A percentile compares a stretch with the other conserved stretches of the same genome.
phyloP scores from a whole-genome alignment of 208 protist species.

The Leishmania mexicana region DNA sequence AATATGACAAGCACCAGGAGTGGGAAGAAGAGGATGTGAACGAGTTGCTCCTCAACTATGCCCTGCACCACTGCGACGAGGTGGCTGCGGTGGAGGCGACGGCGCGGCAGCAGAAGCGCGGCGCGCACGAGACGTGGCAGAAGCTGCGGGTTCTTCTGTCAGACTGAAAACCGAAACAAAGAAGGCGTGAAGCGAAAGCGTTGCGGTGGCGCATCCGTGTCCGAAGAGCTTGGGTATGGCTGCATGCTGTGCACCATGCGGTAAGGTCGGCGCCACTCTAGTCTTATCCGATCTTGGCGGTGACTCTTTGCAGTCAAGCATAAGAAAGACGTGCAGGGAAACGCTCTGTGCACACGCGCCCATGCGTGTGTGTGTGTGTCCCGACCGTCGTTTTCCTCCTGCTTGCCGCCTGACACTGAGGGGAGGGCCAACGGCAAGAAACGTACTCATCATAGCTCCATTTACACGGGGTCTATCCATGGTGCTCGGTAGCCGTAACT shows the following conservation, averaged over 20 bases:
- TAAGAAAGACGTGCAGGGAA: neutral
- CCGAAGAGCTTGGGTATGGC: neutral
- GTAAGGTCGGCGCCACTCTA: neutral
- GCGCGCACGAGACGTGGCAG: slow-evolving; percentile 43
- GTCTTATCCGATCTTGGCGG: neutral
- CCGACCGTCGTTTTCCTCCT: neutral
- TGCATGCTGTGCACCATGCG: neutral
- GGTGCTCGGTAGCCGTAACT: neutral
- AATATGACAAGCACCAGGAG: slow-evolving; percentile 39
- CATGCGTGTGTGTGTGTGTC: neutral
- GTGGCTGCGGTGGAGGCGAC: slow-evolving; percentile 71
- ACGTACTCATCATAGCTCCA: neutral
- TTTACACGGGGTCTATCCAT: neutral
- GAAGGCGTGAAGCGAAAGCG: neutral
- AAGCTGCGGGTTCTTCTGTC: slow-evolving; percentile 35
- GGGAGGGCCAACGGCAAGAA: neutral
- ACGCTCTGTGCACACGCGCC: neutral
- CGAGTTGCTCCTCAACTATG: slow-evolving; percentile 52
- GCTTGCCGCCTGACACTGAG: neutral
- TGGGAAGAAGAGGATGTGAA: slow-evolving; percentile 60
- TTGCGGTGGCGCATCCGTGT: neutral
- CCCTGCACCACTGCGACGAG: slow-evolving; percentile 55
- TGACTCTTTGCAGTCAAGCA: neutral
- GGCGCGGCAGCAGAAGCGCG: slow-evolving; percentile 30
- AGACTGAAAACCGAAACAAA: slow-evolving; percentile 2